Conservation (phyloP, 192 early-diverging fungal genomes). For the Backusella parvicylindrica region DNA sequence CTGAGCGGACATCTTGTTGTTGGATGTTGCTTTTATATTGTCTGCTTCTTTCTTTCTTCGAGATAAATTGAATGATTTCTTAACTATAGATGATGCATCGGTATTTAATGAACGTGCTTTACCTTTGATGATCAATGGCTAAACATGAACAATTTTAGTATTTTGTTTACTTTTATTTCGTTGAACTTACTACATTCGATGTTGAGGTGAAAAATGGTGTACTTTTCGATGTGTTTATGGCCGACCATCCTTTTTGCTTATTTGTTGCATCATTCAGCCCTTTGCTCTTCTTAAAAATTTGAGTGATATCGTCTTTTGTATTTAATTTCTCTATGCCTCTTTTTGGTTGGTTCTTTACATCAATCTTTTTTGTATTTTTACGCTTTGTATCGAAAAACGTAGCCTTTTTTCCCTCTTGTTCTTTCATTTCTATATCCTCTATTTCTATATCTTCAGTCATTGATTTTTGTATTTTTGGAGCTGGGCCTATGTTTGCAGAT, state of each 20-base stretch:
- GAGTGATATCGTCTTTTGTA: neutral
- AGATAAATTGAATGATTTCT: neutral
- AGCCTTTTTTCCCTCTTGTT: neutral
- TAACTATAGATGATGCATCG: neutral
- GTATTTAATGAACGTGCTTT: neutral
- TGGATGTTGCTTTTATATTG: neutral
- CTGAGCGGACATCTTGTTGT: neutral
- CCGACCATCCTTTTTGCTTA: neutral
- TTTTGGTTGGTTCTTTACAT: neutral
- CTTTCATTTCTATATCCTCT: neutral
- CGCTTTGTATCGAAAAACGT: neutral
- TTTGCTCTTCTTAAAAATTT: neutral
- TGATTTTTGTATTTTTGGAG: neutral
- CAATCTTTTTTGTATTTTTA: neutral
- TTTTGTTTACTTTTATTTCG: neutral
- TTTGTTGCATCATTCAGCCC: neutral
- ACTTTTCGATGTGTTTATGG: neutral
- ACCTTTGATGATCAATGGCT: neutral
- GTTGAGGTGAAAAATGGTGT: neutral
- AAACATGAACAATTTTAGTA: neutral
- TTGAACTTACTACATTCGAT: neutral
- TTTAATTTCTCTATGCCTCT: neutral
- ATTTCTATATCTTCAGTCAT: neutral
- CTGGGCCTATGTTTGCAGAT: too few relatives aligned
- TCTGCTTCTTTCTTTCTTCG: neutral